Evolutionary conservation across 306 rosid genomes (phyloP), one percentile per base, ranked within the genome.

Genomic region (Luffa aegyptiaca): DNA sequence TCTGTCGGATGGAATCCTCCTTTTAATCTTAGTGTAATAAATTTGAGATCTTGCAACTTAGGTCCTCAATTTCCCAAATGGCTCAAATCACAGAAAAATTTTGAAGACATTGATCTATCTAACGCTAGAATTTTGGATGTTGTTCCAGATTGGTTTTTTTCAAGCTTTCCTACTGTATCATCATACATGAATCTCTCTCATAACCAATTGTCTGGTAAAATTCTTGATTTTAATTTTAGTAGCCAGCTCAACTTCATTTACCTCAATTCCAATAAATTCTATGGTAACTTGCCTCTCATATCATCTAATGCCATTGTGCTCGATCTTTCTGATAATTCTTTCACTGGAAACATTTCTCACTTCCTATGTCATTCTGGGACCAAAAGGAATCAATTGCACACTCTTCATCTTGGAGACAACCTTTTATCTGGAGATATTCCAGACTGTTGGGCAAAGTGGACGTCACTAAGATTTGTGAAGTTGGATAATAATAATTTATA

Each of bases 31-130:
- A 0, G 0, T 0, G 0, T 0, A 0, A 49, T 81, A 51, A 1
- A 2, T 2, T 37, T 85, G 78, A 8, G 13, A 5, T 57, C 46
- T 0, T 85, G 82, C 75, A n/a, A 44, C 2, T 61, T 82, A 18
- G 77, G 83, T 45, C 80, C 81, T 1, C 36, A 9, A 7, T 82
- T 82, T 82, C 83, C 81, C 21, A 46, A 61, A 36, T 82, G 83
- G 88, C 62, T 82, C 64, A 49, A 17, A 0, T 80, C 83, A 20
- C 81, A 70, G 55, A 61, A 20, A 10, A 0, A 72, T 7, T 75
- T 84, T 53, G 0, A 0, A 0, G 10, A 5, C 0, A 1, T 68
- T 1, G 51, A 39, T 42, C 33, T 81, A 65, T 75, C 84, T 7
- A 63, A 52, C 44, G 8, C 84, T 20, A 13, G 53, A 52, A 51